Evolutionary conservation across 225 moss, liverwort and hornwort species (phyloP).

Genomic region (Anthoceros angustus): DNA sequence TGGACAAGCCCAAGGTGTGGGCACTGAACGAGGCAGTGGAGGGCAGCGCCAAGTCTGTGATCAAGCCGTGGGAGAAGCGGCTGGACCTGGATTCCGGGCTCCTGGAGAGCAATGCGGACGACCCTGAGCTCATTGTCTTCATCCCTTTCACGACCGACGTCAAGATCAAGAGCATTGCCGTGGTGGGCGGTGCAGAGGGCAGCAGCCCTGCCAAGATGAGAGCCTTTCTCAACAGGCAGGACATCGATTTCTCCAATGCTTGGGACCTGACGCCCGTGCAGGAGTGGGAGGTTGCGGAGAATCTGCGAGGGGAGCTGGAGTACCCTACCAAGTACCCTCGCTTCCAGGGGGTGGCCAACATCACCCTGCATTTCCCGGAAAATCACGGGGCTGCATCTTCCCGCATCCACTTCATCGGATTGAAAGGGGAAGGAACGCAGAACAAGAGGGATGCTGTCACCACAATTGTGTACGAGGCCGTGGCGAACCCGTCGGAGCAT

Average conservation of each 20-base stretch:
- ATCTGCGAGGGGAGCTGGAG: constrained; percentile 63
- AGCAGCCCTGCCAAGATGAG: constrained; percentile 85
- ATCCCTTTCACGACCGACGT: constrained; percentile 89
- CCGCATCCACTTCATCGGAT: constrained; percentile 62
- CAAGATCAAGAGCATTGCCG: constrained; percentile 77
- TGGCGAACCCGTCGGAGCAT: constrained; percentile 74
- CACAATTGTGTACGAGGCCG: constrained; percentile 74
- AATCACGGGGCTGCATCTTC: constrained; percentile 49
- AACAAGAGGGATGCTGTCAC: constrained; percentile 69
- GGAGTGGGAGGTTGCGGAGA: constrained; percentile 89
- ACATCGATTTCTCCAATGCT: constrained; percentile 82
- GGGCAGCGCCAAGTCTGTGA: constrained; percentile 58
- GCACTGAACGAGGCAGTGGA: constrained; percentile 84
- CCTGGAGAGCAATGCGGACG: constrained; percentile 72
- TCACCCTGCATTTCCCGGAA: constrained; percentile 70
- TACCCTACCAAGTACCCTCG: constrained; percentile 76
- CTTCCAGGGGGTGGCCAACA: constrained; percentile 86
- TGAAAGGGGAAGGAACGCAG: constrained; percentile 74
- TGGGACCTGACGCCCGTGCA: constrained; percentile 58
- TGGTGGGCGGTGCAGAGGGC: constrained; percentile 56
- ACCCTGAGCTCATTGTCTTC: constrained; percentile 71
- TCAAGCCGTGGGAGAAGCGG: constrained; percentile 75
- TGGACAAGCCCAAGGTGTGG: constrained; percentile 68
- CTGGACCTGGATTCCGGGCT: constrained; percentile 41
- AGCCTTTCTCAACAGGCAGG: constrained; percentile 67